Evolutionary conservation across 1,284 basidiomycete species (phyloP), one percentile per base, ranked within the genome.

Genomic region (Sporisorium graminicola): DNA sequence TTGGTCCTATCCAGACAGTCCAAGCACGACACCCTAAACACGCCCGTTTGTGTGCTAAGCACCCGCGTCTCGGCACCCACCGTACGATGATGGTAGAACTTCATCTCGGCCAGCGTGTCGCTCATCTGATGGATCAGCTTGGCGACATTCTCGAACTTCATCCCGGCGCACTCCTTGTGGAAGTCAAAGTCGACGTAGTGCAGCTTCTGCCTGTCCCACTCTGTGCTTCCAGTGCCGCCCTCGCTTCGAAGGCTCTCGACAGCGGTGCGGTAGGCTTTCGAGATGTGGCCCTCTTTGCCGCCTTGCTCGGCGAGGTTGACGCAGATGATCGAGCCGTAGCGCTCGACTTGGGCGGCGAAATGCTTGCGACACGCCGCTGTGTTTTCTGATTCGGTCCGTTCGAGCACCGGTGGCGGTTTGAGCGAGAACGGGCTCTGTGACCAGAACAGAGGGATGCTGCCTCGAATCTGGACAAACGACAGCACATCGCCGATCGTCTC

Each of bases 131-230:
- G 92, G 65, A 93, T 88, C 66, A 91, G 90, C 35, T 63, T 67
- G 57, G 65, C 74, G 12, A 82, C 59, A 22, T 60, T 64, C 90
- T 89, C 90, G 44, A 98, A 86, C 79, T 95, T 92, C 74, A 89
- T 87, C 63, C 92, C 74, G 1, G 74, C 60, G 87, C 49, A 98
- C 90, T 67, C 90, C 91, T 73, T 99, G 83, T 99, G 97, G 82
- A 99, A 98, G 86, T 99, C 97, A 81, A 94, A 98, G 78, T 94
- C 90, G 0, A 98, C 94, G 67, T 96, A 95, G 87, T 97, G 95
- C 82, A 87, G 96, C 90, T 93, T 93, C 93, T 95, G 95, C 18
- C 94, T 94, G 82, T 90, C 91, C 7, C 93, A 96, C 86, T 95
- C 93, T 9, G 88, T 89, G 86, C 42, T 58, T 5, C 35, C 40